Conservation (phyloP, 169 alveolate genomes). For the Cryptosporidium muris region DNA sequence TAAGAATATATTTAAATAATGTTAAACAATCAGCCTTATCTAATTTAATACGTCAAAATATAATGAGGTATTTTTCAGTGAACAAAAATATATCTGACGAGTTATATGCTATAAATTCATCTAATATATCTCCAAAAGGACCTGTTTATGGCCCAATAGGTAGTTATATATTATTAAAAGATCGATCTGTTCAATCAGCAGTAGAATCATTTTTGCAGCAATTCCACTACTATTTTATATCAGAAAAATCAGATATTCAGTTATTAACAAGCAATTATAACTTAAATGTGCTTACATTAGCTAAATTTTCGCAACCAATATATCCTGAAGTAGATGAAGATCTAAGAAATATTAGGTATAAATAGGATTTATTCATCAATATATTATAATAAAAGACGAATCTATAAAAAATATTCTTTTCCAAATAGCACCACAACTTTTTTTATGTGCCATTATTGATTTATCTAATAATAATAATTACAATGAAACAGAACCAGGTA, state of each 20-base stretch:
- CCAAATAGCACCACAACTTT: slow-evolving; percentile 49
- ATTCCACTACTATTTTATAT: slow-evolving; percentile 51
- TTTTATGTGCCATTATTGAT: slow-evolving; percentile 51
- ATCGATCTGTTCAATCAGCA: neutral
- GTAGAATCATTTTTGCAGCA: slow-evolving; percentile 55
- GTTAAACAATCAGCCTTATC: slow-evolving; percentile 21
- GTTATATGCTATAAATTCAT: neutral
- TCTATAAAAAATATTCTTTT: slow-evolving; percentile 27
- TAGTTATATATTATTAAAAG: slow-evolving; percentile 27
- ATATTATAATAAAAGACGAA: slow-evolving; percentile 18
- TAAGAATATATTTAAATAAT: slow-evolving; percentile 14
- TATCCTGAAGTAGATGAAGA: slow-evolving; percentile 51
- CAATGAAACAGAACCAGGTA: neutral
- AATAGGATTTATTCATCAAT: slow-evolving; percentile 49
- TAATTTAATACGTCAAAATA: slow-evolving; percentile 11
- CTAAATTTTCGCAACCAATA: slow-evolving; percentile 20
- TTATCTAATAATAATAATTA: neutral
- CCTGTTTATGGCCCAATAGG: slow-evolving; percentile 57
- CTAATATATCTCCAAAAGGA: slow-evolving; percentile 12
- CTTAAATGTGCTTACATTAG: slow-evolving; percentile 48
- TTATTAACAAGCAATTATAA: slow-evolving; percentile 39
- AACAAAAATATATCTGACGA: neutral
- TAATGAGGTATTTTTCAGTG: neutral
- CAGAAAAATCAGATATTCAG: slow-evolving; percentile 58
- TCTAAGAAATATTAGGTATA: slow-evolving; percentile 17